Conservation (phyloP, 2,329 filamentous ascomycete species). For the Cyclaneusma minus region DNA sequence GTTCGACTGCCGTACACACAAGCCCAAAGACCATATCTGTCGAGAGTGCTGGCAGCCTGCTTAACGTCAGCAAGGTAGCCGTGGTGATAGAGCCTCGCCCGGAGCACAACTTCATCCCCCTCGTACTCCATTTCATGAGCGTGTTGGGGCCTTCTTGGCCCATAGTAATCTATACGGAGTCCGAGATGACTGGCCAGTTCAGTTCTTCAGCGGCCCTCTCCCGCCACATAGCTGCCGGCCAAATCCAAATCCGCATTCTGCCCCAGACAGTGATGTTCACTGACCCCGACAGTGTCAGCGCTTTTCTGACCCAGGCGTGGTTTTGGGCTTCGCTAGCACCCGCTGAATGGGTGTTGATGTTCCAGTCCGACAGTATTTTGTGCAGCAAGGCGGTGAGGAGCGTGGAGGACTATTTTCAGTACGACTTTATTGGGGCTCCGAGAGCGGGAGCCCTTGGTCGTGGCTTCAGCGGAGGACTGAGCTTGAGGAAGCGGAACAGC, state of each 20-base stretch:
- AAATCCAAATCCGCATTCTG: slow-evolving; percentile 23
- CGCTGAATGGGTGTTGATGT: slow-evolving; percentile 19
- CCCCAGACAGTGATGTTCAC: slow-evolving; percentile 20
- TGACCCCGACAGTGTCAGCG: slow-evolving; percentile 14
- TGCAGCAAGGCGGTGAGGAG: slow-evolving; percentile 18
- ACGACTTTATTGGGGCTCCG: slow-evolving; percentile 21
- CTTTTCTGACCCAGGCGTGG: slow-evolving; percentile 18
- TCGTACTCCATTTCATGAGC: slow-evolving; percentile 23
- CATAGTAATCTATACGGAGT: slow-evolving; percentile 26
- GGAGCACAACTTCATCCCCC: slow-evolving; percentile 19
- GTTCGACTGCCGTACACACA: no score
- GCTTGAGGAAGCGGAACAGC: slow-evolving; percentile 20
- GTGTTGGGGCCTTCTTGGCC: slow-evolving; percentile 28
- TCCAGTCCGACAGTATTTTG: slow-evolving; percentile 20
- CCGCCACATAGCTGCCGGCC: slow-evolving; percentile 19
- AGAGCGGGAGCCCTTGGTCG: slow-evolving; percentile 11
- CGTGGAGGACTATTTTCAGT: slow-evolving; percentile 20
- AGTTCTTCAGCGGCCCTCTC: slow-evolving; percentile 19
- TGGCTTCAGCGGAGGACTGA: slow-evolving; percentile 22
- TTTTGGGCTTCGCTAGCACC: slow-evolving; percentile 19
- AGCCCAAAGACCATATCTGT: no score
- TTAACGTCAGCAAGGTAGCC: slow-evolving; percentile 16
- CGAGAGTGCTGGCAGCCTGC: slow-evolving; percentile 1
- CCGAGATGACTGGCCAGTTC: slow-evolving; percentile 11
- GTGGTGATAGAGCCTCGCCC: slow-evolving; percentile 23